Conservation (phyloP, 371 early-diverging fungal genomes). For the Syncephalastrum racemosum region DNA sequence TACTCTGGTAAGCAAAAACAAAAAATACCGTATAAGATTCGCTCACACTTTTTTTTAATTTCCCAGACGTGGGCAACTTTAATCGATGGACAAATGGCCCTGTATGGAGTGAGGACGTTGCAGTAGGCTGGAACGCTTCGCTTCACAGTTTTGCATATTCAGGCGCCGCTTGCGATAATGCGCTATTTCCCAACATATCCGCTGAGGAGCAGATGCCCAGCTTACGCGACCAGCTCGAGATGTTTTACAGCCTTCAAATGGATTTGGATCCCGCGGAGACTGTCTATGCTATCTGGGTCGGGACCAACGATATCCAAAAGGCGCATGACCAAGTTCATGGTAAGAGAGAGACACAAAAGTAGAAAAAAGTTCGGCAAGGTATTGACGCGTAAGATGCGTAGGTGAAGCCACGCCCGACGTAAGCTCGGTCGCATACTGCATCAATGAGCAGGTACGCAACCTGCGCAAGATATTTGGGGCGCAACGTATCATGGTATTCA, state of each 20-base stretch:
- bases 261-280: slow-evolving; percentile 38
- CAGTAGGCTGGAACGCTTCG: slow-evolving; percentile 42
- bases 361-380: background rate
- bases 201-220: slow-evolving; percentile 30
- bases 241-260: slow-evolving; percentile 32
- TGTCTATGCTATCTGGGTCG: slow-evolving; percentile 50
- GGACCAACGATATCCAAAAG: slow-evolving; percentile 37
- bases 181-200: slow-evolving; percentile 22
- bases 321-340: slow-evolving; percentile 15
- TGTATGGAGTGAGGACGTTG: slow-evolving; percentile 46
- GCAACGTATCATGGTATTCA: slow-evolving; percentile 34
- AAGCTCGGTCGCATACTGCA: slow-evolving; percentile 25
- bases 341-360: slow-evolving; percentile 15
- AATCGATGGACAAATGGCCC: slow-evolving; percentile 44
- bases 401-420: slow-evolving; percentile 15
- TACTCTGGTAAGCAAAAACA: slow-evolving; percentile 38
- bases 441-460: slow-evolving; percentile 31
- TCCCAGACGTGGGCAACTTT: slow-evolving; percentile 36
- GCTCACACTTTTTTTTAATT: background rate
- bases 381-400: slow-evolving; percentile 9
- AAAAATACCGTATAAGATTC: background rate
- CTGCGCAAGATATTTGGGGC: slow-evolving; percentile 32
- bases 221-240: slow-evolving; percentile 44
- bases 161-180: slow-evolving; percentile 43
- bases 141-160: slow-evolving; percentile 44